Conservation (phyloP, 768 basidiomycete species). For the Artomyces pyxidatus region DNA sequence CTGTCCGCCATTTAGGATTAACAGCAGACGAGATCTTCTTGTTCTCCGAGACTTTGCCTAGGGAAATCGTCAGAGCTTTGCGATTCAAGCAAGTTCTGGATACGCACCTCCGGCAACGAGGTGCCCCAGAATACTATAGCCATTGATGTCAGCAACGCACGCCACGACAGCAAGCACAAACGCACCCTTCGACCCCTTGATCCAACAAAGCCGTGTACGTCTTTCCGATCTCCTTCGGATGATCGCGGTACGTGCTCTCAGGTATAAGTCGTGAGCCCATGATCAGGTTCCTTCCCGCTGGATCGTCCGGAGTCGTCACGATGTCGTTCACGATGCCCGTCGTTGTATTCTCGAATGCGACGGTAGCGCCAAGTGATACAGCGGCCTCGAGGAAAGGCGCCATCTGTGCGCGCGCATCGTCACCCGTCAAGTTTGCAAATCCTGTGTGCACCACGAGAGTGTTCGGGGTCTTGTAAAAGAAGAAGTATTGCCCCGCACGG, state of each 20-base stretch:
- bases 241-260: background rate
- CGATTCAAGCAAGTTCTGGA: background rate
- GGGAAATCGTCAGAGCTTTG: background rate
- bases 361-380: background rate
- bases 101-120: conserved; percentile 13
- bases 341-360: background rate
- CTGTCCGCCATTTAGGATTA: conserved; percentile 29
- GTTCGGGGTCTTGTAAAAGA: conserved; percentile 1
- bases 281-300: conserved; percentile 4
- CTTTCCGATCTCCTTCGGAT: conserved; percentile 2
- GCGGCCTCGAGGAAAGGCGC: background rate
- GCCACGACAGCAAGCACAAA: background rate
- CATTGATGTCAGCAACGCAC: background rate
- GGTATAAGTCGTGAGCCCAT: conserved; percentile 13
- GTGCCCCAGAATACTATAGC: background rate
- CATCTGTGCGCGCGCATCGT: background rate
- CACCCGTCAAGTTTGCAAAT: conserved; percentile 6
- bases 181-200: background rate
- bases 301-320: conserved; percentile 5
- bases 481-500: conserved; percentile 8
- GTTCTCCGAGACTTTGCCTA: conserved; percentile 25
- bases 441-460: conserved; percentile 24
- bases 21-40: conserved; percentile 26
- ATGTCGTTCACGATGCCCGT: background rate
- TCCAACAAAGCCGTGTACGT: conserved; percentile 5